These are phyloP conservation scores for Blastomyces parvus DNA, from an alignment of 2,329 filamentous ascomycete genomes.

Conservation along the genomic window DNA sequence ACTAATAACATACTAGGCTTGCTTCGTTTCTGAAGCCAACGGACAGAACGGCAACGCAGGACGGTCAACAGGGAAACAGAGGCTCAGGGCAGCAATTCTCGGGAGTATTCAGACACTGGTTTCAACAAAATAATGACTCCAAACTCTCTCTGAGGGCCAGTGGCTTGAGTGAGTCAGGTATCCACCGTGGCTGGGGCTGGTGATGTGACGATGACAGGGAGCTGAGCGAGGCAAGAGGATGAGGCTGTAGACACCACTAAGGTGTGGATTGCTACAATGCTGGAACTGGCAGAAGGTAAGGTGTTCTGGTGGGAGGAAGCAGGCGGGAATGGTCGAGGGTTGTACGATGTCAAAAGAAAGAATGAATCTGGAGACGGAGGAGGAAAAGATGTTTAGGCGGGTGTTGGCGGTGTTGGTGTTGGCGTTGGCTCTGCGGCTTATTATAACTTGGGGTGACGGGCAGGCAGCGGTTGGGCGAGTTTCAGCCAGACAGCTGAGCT, in stretches of 20 bases:
- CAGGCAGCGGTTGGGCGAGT: no score
- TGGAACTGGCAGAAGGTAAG: neutral
- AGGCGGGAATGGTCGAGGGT: no score
- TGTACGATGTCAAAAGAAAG: neutral
- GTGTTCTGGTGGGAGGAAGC: no score
- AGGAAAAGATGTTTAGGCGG: neutral
- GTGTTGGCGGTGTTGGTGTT: no score
- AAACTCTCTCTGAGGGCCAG: neutral
- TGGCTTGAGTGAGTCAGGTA: neutral
- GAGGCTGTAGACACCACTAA: neutral
- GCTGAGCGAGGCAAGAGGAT: neutral
- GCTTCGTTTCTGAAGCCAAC: neutral
- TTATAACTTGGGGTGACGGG: no score
- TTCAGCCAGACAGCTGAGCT: no score
- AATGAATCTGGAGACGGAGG: neutral
- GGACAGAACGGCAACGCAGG: neutral
- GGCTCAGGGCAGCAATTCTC: neutral
- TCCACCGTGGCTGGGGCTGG: neutral
- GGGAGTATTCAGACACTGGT: neutral
- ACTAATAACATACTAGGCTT: neutral
- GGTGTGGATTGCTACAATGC: no score
- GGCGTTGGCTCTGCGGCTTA: no score
- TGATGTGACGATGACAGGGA: neutral
- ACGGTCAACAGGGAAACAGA: neutral
- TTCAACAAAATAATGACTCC: neutral